Base-by-base conservation (phyloP, 345 rosid species). In the Aethionema arabicum region DNA sequence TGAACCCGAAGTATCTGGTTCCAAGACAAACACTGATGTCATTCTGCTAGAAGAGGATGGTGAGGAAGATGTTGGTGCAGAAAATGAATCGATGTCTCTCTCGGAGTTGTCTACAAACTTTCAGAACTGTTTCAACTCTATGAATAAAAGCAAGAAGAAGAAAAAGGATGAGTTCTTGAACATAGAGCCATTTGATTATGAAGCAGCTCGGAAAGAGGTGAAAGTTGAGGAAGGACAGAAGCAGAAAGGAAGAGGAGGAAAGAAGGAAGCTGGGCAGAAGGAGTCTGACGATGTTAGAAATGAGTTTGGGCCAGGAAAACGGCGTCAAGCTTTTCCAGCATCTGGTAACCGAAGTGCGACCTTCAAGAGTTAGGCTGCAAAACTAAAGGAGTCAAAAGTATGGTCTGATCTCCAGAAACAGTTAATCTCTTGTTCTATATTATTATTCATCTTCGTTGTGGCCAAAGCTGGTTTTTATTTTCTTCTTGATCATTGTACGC, bases 161-260 rank as follows among this genome's bases (percentile, higher is more conserved):
- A 44, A 46, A 47, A 65, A 59, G 52, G 44, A 56, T 2, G 79
- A 76, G 29, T 54, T 74, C 39, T 1, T 80, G 50, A 78, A 76
- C 72, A 44, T 90, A 69, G 80, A 85, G 69, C 90, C 99, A 1
- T 87, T 83, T 59, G 53, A 75, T 43, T 52, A 67, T 13, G 68
- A 68, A 63, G 74, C 74, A 15, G 95, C 71, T 7, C 59, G 67
- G 66, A 65, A 72, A 65, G 71, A 59, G 52, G 52, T 59, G 57
- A 72, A 50, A 32, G 66, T 59, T 46, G 76, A 69, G 45, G 71
- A 66, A 59, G 71, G 52, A 40, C 33, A 43, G 3, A 57, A 37
- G 54, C 33, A 43, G 3, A 57, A 37, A 52, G 70, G 67, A 46
- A 45, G 66, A 59, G 67, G 51, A 46, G 42, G 58, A 46, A 72